Conservation (phyloP, 192 early-diverging fungal species). For the Coemansia asiatica region DNA sequence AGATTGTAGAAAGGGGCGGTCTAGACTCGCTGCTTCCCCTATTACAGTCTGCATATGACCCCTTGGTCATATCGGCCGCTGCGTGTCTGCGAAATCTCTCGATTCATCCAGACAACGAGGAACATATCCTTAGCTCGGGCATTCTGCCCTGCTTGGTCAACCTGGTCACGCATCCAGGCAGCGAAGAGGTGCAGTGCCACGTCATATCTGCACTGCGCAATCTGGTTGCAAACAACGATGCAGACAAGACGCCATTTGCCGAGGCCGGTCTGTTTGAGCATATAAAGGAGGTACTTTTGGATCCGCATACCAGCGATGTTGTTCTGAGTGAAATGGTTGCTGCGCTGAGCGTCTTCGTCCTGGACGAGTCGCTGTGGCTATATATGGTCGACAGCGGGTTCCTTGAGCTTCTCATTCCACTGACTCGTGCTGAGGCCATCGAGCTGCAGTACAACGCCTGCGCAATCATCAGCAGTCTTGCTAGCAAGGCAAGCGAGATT, state of each 20-base stretch:
- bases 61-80: slow-evolving; percentile 77
- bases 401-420: slow-evolving; percentile 67
- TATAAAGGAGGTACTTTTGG: slow-evolving; percentile 46
- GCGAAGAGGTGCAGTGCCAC: slow-evolving; percentile 84
- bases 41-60: slow-evolving; percentile 71
- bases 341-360: slow-evolving; percentile 76
- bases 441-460: slow-evolving; percentile 80
- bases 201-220: slow-evolving; percentile 83
- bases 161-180: slow-evolving; percentile 57
- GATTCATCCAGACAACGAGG: slow-evolving; percentile 83
- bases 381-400: slow-evolving; percentile 62
- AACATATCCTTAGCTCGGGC: slow-evolving; percentile 77
- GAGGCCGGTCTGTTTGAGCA: slow-evolving; percentile 76
- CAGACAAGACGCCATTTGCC: slow-evolving; percentile 71
- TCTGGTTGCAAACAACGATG: slow-evolving; percentile 73
- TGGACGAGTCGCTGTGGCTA: slow-evolving; percentile 73
- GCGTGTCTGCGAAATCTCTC: slow-evolving; percentile 90
- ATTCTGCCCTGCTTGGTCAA: slow-evolving; percentile 61
- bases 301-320: slow-evolving; percentile 23
- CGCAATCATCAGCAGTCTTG: slow-evolving; percentile 74
- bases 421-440: slow-evolving; percentile 45
- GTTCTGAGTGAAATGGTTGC: slow-evolving; percentile 84
- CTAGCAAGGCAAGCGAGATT: slow-evolving; percentile 59
- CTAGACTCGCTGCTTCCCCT: slow-evolving; percentile 72
- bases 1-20: slow-evolving; percentile 76